A percentile compares a stretch with the other conserved stretches of the same genome.
These are phyloP conservation scores for Toxoplasma gondii DNA, from an alignment of 169 alveolate genomes.

Conservation along the genomic window DNA sequence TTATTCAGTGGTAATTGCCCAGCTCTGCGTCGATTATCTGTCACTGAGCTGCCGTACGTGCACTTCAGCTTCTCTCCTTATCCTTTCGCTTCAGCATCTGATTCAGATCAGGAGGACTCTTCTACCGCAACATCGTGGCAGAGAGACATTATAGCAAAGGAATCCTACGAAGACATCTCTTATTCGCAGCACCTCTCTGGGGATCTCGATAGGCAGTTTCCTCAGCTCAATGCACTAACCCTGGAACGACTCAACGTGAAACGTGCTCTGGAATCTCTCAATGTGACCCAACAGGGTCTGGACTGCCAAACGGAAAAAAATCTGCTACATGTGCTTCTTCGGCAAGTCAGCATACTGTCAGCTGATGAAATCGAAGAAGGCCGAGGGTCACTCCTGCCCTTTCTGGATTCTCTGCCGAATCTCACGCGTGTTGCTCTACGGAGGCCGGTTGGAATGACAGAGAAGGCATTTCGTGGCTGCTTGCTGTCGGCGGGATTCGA, in stretches of 20 bases:
- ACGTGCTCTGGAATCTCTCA: neutral
- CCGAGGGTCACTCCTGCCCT: neutral
- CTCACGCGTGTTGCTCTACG: neutral
- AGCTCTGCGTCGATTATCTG: neutral
- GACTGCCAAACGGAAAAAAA: neutral
- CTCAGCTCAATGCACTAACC: neutral
- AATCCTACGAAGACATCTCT: no score
- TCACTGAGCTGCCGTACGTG: neutral
- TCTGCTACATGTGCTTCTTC: neutral
- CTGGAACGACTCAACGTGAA: neutral
- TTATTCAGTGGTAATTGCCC: slow-evolving; percentile 21
- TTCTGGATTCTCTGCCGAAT: neutral
- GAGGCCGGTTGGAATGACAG: slow-evolving; percentile 23
- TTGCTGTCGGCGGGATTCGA: neutral
- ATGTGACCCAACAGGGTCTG: neutral
- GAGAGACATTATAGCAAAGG: no score
- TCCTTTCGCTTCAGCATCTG: no score
- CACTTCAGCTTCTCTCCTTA: neutral
- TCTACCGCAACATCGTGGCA: no score
- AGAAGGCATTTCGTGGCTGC: neutral
- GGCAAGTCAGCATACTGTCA: neutral
- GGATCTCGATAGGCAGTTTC: neutral
- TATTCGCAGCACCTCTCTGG: no score
- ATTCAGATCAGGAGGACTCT: no score
- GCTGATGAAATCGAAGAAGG: slow-evolving; percentile 17